Base-by-base conservation (phyloP, 2,329 filamentous ascomycete genomes). In the Verticillium longisporum region DNA sequence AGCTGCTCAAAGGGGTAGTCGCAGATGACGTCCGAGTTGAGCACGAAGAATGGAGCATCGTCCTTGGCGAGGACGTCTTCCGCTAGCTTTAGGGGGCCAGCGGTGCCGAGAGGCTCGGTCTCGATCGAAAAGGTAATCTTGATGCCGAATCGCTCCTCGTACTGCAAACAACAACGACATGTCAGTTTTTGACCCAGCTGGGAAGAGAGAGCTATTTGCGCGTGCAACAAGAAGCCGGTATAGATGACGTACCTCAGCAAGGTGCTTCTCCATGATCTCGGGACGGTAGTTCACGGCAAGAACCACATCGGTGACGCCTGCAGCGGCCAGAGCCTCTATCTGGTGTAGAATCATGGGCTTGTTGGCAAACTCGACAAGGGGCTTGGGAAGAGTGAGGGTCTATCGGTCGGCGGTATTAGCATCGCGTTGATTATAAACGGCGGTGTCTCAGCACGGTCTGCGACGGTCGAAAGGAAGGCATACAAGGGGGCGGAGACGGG, bases 331-430 rank as follows among this genome's bases (percentile, higher is more conserved):
- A 67, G 92, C 92, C 80, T 97, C 92, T 70, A 99, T 91, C 80
- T 99, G 94, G 80, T 98, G 94, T 72, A 96, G 85, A 77, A 99
- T 98, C 94, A 99, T 99, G 75, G 93, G 95, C 80, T 95, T 94
- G 85, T 99, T 99, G 74, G 87, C 92, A 73, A 99, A 99, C 80
- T 99, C 94, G 72, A 99, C 95, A 68, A 99, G 85, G 67, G 95
- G 94, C 80, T 98, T 99, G 65, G 94, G 94, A 68, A 97, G 90
- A 58, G 95, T 97, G 73, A 99, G 87, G 70, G 94, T 99, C 92
- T 96, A 53, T 56, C 45, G 58, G 56, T 63, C 26, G 56, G 3
- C 34, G 58, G 58, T 57, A 63, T 64, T 54, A 66, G 60, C 59
- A 64, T 58, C 36, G 6, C 3, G 34, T 34, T 32, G n/a, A 15